Evolutionary conservation across 257 asterid species (phyloP).

Genomic region (Solanum chilense): DNA sequence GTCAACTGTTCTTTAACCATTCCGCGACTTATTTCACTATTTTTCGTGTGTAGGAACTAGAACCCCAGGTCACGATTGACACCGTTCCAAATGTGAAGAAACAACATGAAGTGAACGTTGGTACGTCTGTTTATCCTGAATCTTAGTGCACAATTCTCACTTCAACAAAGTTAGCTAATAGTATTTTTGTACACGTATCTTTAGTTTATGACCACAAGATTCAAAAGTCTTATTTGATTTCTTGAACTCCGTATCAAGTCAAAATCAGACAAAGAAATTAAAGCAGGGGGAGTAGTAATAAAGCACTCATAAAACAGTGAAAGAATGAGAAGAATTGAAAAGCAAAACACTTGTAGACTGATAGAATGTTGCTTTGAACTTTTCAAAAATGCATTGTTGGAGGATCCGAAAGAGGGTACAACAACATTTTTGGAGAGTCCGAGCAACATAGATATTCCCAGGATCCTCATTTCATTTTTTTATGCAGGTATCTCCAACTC

Average conservation of each 20-base stretch:
- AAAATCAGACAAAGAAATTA: too few relatives aligned
- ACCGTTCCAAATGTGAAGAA: slow-evolving; percentile 66
- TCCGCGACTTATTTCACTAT: background rate
- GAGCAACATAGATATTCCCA: background rate
- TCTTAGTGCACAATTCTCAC: background rate
- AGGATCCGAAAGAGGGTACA: background rate
- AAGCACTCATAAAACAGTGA: background rate
- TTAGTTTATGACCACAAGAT: too few relatives aligned
- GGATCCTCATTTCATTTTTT: background rate
- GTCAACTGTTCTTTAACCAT: background rate
- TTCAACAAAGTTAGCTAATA: background rate
- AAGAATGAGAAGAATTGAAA: background rate
- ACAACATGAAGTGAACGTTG: slow-evolving; percentile 53
- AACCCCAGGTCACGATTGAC: slow-evolving; percentile 16
- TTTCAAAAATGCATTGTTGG: background rate
- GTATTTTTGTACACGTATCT: background rate
- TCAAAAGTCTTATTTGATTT: too few relatives aligned
- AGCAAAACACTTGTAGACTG: background rate
- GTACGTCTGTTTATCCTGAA: slow-evolving; percentile 22
- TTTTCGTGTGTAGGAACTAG: slow-evolving; percentile 7
- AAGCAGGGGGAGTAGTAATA: too few relatives aligned
- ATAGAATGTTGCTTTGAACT: background rate
- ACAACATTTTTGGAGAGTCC: background rate
- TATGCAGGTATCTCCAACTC: slow-evolving; percentile 62
- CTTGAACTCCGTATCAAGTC: too few relatives aligned